Conservation (phyloP, 768 basidiomycete genomes). For the Agaricus subrufescens region DNA sequence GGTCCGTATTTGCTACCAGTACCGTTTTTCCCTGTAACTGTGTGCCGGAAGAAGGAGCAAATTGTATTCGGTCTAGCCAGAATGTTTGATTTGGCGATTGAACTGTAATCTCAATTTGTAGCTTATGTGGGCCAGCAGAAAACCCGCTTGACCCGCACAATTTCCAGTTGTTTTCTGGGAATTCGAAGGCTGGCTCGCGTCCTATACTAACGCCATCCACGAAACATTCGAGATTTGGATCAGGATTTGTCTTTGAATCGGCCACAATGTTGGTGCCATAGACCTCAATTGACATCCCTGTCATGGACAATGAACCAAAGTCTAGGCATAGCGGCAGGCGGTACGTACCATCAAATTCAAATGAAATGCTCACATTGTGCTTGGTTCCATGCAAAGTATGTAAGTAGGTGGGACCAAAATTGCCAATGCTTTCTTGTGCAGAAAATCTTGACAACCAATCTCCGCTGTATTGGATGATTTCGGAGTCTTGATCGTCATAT, state of each 20-base stretch:
- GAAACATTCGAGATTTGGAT: slow-evolving; percentile 20
- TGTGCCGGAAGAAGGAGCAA: slow-evolving; percentile 17
- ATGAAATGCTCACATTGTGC: background rate
- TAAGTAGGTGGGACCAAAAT: background rate
- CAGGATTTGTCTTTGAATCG: slow-evolving; percentile 14
- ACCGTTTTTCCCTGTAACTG: slow-evolving; percentile 15
- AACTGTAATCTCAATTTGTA: slow-evolving; percentile 14
- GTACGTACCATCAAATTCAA: background rate
- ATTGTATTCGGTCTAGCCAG: slow-evolving; percentile 23
- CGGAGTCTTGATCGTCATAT: background rate
- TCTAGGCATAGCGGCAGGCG: background rate
- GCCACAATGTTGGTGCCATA: slow-evolving; percentile 14
- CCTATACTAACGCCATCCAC: slow-evolving; percentile 21
- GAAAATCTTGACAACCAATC: background rate
- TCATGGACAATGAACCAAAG: background rate
- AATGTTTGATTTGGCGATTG: slow-evolving; percentile 16
- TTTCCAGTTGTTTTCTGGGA: slow-evolving; percentile 19
- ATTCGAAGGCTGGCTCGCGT: slow-evolving; percentile 9
- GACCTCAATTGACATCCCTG: slow-evolving; percentile 14
- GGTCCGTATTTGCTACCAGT: slow-evolving; percentile 17
- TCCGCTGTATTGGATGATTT: background rate
- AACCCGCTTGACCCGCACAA: slow-evolving; percentile 17
- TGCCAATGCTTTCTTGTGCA: background rate
- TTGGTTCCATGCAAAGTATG: background rate
- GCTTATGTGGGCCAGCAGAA: slow-evolving; percentile 20